Evolutionary conservation across 805 yeast species (phyloP).

Genomic region (Metschnikowia rubicola): DNA sequence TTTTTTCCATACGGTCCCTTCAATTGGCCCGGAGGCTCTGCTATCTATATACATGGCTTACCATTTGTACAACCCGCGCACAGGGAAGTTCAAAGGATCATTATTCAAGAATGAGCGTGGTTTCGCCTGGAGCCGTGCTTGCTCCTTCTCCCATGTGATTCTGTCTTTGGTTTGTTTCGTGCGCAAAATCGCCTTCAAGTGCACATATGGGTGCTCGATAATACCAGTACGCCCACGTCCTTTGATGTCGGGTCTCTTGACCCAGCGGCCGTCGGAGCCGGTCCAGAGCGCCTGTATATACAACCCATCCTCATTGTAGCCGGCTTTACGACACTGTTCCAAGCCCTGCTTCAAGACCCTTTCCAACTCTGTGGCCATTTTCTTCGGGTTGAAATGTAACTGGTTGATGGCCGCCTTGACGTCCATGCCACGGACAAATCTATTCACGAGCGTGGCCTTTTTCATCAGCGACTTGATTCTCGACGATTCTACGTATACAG

Average conservation of each 20-base stretch:
- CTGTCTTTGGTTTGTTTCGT: constrained; percentile 62
- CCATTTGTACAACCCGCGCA: constrained; percentile 42
- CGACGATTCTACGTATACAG: constrained; percentile 75
- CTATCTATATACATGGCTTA: constrained; percentile 11
- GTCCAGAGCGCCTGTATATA: constrained; percentile 84
- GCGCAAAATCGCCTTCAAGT: constrained; percentile 74
- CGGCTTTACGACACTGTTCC: constrained; percentile 60
- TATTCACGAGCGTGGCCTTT: constrained; percentile 75
- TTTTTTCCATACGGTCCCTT: not conserved
- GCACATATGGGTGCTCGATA: constrained; percentile 71
- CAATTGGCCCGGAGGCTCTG: not conserved
- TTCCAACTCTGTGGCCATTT: constrained; percentile 74
- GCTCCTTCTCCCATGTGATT: constrained; percentile 53
- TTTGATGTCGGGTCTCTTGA: constrained; percentile 70
- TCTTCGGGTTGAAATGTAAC: constrained; percentile 81
- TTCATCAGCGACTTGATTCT: constrained; percentile 86
- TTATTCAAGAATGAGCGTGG: constrained; percentile 49
- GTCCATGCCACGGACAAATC: constrained; percentile 70
- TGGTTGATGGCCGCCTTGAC: constrained; percentile 84
- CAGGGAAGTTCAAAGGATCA: constrained; percentile 42
- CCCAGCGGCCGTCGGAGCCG: constrained; percentile 81
- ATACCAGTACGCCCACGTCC: constrained; percentile 90
- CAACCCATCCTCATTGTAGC: constrained; percentile 56
- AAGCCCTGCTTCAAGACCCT: constrained; percentile 71
- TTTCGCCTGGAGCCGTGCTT: constrained; percentile 45